phyloP scores from a whole-genome alignment of 129 eudicot species.

The Calendula officinalis region DNA sequence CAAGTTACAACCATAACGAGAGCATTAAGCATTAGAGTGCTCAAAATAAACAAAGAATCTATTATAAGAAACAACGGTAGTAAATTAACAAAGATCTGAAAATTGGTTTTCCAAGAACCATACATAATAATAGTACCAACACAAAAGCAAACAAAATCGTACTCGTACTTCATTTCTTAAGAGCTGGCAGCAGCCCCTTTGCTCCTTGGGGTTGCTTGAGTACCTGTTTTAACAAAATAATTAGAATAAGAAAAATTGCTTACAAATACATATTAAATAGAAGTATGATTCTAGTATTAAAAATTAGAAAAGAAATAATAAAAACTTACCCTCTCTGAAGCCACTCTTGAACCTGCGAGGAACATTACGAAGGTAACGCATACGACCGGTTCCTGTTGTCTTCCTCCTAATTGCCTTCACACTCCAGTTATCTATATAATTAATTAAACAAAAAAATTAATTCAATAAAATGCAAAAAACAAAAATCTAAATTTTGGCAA shows the following conservation, averaged over 20 bases:
- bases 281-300: background rate
- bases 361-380: slow-evolving; percentile 72
- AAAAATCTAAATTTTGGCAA: background rate
- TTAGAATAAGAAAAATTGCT: background rate
- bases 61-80: background rate
- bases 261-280: background rate
- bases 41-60: background rate
- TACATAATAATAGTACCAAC: slow-evolving; percentile 6
- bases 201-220: slow-evolving; percentile 72
- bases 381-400: slow-evolving; percentile 78
- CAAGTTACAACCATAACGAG: background rate
- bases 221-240: slow-evolving; percentile 34
- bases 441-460: background rate
- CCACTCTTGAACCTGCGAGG: slow-evolving; percentile 68
- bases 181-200: slow-evolving; percentile 50
- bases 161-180: slow-evolving; percentile 27
- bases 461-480: background rate
- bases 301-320: background rate
- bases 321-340: slow-evolving; percentile 57
- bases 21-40: background rate
- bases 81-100: slow-evolving; percentile 15
- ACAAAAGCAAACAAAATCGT: slow-evolving; percentile 24
- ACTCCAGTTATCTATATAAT: slow-evolving; percentile 50
- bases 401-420: slow-evolving; percentile 57
- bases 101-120: slow-evolving; percentile 1